Base-by-base conservation (phyloP, 2,329 filamentous ascomycete genomes). In the Fusarium sp. region DNA sequence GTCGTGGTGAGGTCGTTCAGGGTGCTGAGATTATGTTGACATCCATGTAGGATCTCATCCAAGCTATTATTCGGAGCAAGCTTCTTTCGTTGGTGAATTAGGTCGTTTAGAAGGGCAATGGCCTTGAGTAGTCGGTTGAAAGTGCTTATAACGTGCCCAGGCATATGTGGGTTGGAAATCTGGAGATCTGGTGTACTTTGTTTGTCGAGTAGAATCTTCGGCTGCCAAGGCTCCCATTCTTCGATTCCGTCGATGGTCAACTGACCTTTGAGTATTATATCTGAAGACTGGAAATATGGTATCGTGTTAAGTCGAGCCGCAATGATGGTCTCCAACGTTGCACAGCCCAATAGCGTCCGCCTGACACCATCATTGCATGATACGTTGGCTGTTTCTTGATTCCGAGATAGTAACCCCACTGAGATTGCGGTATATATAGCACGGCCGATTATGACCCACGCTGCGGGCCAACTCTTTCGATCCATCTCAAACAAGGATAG, bases 161-260 rank as follows among this genome's bases (percentile, higher is more conserved):
- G 58, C n/a, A 28, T 5, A 26, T 61, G 38, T 2, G 33, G 7
- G 11, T 28, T 45, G 13, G 33, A 31, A 1, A 8, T 22, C 3
- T 11, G 36, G 2, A 19, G 52, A 7, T 13, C 26, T 11, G 7
- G 2, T 28, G 3, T 2, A 5, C 3, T 2, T 3, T 4, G 8
- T 1, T 14, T 4, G 8, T 21, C 9, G 5, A 34, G 6, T 5
- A 61, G 3, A 4, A 60, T 26, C 14, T 51, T 61, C 2, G 44
- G 55, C 7, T 61, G 45, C 55, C 39, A 60, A 13, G 44, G 55
- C 2, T 61, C 58, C 44, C 58, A 61, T 9, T 61, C 58, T 8
- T 61, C 58, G 7, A 60, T 52, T 1, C 58, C 58, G 2, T 61
- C 58, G 5, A 31, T 51, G 0, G 15, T 9, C 2, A 60, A 19